phyloP scores from a whole-genome alignment of 306 rosid species.

The Medicago ruthenica region DNA sequence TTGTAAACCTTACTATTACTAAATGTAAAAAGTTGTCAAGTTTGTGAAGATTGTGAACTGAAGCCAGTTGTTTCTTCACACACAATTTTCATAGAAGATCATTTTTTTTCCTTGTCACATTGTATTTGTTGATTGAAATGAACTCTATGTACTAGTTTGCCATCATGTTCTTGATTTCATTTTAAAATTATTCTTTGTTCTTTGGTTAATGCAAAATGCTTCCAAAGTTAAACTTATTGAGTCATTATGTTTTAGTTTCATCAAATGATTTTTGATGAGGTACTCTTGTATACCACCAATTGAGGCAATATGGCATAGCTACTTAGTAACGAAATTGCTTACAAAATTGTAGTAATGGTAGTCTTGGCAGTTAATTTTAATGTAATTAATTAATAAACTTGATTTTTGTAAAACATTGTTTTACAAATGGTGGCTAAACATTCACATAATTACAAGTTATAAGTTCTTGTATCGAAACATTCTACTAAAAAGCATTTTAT shows the following conservation, averaged over 20 bases:
- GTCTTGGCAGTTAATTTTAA: too few species aligned
- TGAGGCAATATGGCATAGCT: neutral
- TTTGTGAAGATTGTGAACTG: slow-evolving; percentile 33
- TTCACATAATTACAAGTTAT: too few species aligned
- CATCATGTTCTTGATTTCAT: neutral
- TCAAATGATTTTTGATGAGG: neutral
- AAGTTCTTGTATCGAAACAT: too few species aligned
- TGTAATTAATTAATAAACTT: too few species aligned
- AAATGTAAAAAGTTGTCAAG: neutral
- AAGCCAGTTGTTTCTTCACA: neutral
- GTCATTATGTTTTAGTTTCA: neutral
- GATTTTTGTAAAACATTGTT: too few species aligned
- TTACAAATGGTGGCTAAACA: too few species aligned
- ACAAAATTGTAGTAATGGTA: too few species aligned
- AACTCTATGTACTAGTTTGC: neutral
- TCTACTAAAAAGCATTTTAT: too few species aligned
- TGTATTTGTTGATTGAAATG: slow-evolving; percentile 15
- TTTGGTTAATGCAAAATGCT: neutral
- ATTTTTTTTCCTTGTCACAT: slow-evolving; percentile 26
- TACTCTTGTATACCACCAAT: neutral
- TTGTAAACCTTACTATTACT: slow-evolving; percentile 6
- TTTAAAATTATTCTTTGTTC: neutral
- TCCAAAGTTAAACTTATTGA: neutral
- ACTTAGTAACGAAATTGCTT: neutral
- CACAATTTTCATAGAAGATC: slow-evolving; percentile 36